phyloP scores from a whole-genome alignment of 805 yeast genomes.

The Schizosaccharomyces lindneri region DNA sequence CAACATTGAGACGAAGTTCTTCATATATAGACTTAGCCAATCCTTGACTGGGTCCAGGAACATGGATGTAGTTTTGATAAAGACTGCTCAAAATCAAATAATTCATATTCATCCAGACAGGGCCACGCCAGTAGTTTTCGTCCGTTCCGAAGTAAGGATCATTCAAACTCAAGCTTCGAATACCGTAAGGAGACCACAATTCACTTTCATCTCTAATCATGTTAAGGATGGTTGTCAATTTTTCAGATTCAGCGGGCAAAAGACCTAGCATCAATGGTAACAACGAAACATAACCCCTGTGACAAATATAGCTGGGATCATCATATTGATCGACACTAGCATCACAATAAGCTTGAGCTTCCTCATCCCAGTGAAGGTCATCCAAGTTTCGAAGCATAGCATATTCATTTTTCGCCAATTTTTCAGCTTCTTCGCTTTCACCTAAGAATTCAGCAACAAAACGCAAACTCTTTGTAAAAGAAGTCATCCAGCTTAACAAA shows the following conservation, averaged over 20 bases:
- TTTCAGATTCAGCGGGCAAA: slow-evolving; percentile 23
- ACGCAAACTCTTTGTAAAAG: slow-evolving; percentile 65
- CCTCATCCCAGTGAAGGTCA: slow-evolving; percentile 55
- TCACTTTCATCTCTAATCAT: slow-evolving; percentile 43
- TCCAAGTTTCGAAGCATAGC: slow-evolving; percentile 42
- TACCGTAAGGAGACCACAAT: slow-evolving; percentile 56
- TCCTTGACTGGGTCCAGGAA: slow-evolving; percentile 14
- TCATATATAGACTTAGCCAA: slow-evolving; percentile 28
- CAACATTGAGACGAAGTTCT: slow-evolving; percentile 38
- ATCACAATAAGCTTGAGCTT: slow-evolving; percentile 54
- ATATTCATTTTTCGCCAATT: slow-evolving; percentile 27
- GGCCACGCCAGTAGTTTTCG: slow-evolving; percentile 91
- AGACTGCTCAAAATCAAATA: slow-evolving; percentile 55
- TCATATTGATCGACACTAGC: slow-evolving; percentile 37
- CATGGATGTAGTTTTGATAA: slow-evolving; percentile 23
- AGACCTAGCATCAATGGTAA: slow-evolving; percentile 64
- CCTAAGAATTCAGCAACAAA: slow-evolving; percentile 42
- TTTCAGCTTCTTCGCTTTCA: slow-evolving; percentile 29
- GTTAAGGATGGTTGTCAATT: slow-evolving; percentile 28
- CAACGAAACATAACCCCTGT: slow-evolving; percentile 64
- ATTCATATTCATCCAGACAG: slow-evolving; percentile 80
- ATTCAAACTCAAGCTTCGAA: slow-evolving; percentile 50
- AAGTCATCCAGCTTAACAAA: slow-evolving; percentile 75
- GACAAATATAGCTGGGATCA: slow-evolving; percentile 40
- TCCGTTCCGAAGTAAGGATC: slow-evolving; percentile 45